A percentile compares a stretch with the other conserved stretches of the same genome.
phyloP scores from a whole-genome alignment of 2,329 filamentous ascomycete species.

The Diplodia intermedia region DNA sequence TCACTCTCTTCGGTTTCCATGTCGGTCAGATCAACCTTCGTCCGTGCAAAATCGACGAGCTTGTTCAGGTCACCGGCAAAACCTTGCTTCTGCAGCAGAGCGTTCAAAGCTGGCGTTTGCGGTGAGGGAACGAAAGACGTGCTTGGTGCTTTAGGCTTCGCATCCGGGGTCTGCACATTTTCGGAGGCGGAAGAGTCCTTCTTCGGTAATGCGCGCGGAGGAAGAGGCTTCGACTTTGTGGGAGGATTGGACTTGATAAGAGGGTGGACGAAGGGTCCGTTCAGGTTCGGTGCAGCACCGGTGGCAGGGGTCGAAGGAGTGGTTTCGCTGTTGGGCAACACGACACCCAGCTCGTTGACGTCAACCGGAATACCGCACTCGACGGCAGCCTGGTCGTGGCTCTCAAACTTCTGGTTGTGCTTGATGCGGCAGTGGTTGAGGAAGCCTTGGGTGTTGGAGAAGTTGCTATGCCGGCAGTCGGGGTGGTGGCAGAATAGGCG shows the following conservation, averaged over 20 bases:
- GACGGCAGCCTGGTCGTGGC: constrained; percentile 90
- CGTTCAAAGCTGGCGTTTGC: constrained; percentile 52
- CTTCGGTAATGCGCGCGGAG: constrained; percentile 29
- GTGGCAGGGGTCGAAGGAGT: constrained; percentile 37
- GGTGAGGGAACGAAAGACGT: constrained; percentile 48
- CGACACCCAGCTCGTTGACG: constrained; percentile 59
- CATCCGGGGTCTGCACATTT: constrained; percentile 13
- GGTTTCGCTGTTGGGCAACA: constrained; percentile 28
- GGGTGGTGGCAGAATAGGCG: constrained; percentile 76
- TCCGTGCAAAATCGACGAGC: constrained; percentile 46
- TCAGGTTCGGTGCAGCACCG: constrained; percentile 31
- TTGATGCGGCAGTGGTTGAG: constrained; percentile 99
- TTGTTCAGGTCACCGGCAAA: constrained; percentile 50
- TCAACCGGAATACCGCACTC: constrained; percentile 86
- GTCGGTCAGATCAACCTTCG: constrained; percentile 47
- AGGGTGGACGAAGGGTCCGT: constrained; percentile 46
- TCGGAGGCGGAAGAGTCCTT: constrained; percentile 12
- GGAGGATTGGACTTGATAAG: constrained; percentile 37
- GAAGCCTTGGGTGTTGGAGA: constrained; percentile 97
- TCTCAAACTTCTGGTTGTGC: constrained; percentile 91
- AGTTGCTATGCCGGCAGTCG: constrained; percentile 87
- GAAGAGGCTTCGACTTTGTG: constrained; percentile 28
- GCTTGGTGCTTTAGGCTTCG: constrained; percentile 20
- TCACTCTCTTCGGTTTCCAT: constrained; percentile 44
- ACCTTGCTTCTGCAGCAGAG: constrained; percentile 49